Base-by-base conservation (phyloP, 176 grass and related monocot genomes). In the Triticum dicoccoides region DNA sequence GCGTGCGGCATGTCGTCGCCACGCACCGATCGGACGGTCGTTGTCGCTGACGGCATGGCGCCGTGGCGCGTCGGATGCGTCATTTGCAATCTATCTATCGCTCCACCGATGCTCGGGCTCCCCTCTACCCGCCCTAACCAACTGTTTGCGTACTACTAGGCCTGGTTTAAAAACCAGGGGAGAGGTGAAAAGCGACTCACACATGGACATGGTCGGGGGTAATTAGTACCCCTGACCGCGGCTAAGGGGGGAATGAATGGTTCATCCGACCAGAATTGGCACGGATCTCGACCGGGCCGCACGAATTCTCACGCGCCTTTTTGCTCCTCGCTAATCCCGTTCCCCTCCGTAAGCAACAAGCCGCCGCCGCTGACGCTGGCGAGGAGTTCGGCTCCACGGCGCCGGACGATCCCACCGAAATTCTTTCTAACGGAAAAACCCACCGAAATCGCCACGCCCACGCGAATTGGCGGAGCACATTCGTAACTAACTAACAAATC, bases 281-380 rank as follows among this genome's bases (percentile, higher is more conserved):
- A 85, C 76, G 76, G 87, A 85, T 85, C 82, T 89, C 82, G 11
- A 89, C 21, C 66, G 38, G 27, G n/a, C 11, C 80, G 84, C 73
- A 39, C 74, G 67, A 71, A 74, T 59, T 87, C 61, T 84, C 67
- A 84, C 81, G 58, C 76, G 69, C 85, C 81, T 15, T 84, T 84
- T 88, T 44, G 9, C 2, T 6, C 30, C 6, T 11, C 14, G 23
- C 80, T 38, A 12, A 37, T 34, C 32, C 47, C 29, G 20, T 38
- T 25, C 32, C 61, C 38, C 61, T 38, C 35, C 82, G 68, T 34
- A 24, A 65, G 39, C 34, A 65, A 32, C 74, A 80, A 67, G 87
- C 51, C 23, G 47, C 21, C 9, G 59, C 23, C 3, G 21, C 51
- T 45, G 33, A 24, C 80, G 44, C 23, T 65, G 42, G 32, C 23